Conservation (phyloP, 176 grass and related monocot genomes). For the Elymus sibiricus region DNA sequence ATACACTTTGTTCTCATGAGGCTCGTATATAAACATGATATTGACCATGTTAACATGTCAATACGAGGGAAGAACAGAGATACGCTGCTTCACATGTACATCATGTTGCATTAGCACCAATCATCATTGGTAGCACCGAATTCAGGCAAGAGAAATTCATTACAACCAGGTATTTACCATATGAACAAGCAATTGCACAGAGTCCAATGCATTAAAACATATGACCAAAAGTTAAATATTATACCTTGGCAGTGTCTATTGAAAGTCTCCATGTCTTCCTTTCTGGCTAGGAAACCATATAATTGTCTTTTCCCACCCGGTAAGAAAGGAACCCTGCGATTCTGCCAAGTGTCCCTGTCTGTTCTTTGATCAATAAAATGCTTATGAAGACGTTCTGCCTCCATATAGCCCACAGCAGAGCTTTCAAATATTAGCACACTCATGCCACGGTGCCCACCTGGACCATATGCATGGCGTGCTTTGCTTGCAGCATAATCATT, state of each 20-base stretch:
- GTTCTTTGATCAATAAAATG: slow-evolving; percentile 78
- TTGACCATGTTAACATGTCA: neutral
- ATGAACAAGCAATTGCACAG: slow-evolving; percentile 12
- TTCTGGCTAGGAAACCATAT: slow-evolving; percentile 76
- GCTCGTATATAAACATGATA: neutral
- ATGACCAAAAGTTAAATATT: slow-evolving; percentile 2
- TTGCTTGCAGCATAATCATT: slow-evolving; percentile 65
- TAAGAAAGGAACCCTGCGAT: slow-evolving; percentile 41
- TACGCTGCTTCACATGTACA: neutral
- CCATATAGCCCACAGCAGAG: slow-evolving; percentile 72
- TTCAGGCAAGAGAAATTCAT: neutral
- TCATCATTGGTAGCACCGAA: neutral
- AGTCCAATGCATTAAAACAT: neutral
- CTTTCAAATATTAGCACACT: slow-evolving; percentile 87
- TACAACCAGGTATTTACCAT: slow-evolving; percentile 24
- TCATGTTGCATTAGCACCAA: slow-evolving; percentile 5
- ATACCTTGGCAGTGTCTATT: slow-evolving; percentile 85
- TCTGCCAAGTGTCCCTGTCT: slow-evolving; percentile 65
- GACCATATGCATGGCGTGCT: slow-evolving; percentile 89
- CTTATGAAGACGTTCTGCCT: slow-evolving; percentile 78
- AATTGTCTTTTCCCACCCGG: slow-evolving; percentile 80
- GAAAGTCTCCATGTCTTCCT: slow-evolving; percentile 85
- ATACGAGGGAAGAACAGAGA: neutral
- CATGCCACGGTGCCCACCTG: slow-evolving; percentile 81
- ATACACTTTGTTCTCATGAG: neutral